These are phyloP conservation scores for Paraphoma sp. DNA, from an alignment of 2,329 filamentous ascomycete genomes.

Conservation along the genomic window DNA sequence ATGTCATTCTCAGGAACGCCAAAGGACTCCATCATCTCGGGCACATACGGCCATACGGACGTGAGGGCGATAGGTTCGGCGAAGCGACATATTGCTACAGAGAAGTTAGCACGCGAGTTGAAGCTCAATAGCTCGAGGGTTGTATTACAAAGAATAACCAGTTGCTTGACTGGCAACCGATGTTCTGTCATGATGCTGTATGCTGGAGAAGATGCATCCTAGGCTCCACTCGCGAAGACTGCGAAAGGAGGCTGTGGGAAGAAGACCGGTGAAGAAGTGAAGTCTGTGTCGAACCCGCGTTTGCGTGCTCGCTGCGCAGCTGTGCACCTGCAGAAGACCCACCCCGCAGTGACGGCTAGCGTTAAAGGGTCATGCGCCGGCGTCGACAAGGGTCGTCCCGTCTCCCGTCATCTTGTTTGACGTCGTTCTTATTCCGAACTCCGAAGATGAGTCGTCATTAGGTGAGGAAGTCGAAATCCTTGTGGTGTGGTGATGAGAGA, in stretches of 20 bases:
- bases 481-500: neutral
- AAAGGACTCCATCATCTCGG: constrained; percentile 60
- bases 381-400: neutral
- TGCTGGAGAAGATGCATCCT: constrained; percentile 8
- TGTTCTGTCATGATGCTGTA: constrained; percentile 43
- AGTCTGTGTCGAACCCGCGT: constrained; percentile 1
- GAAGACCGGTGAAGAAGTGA: neutral
- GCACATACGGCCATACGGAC: constrained; percentile 90
- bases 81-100: constrained; percentile 85
- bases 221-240: neutral
- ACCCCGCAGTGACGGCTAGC: constrained; percentile 6
- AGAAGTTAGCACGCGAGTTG: constrained; percentile 8
- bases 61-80: constrained; percentile 93
- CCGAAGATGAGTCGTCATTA: neutral
- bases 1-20: constrained; percentile 49
- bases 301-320: neutral
- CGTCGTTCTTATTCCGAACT: constrained; percentile 1
- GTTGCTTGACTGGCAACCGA: constrained; percentile 48
- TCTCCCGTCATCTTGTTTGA: neutral
- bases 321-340: neutral
- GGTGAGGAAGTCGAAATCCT: neutral
- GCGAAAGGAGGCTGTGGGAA: neutral
- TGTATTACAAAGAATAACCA: constrained; percentile 46
- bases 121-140: neutral
- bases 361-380: constrained; percentile 8